Percentiles rank a stretch among this genome's conserved stretches.
These are phyloP conservation scores for Lagenidium giganteum DNA, from an alignment of 352 stramenopile genomes.

Conservation along the genomic window DNA sequence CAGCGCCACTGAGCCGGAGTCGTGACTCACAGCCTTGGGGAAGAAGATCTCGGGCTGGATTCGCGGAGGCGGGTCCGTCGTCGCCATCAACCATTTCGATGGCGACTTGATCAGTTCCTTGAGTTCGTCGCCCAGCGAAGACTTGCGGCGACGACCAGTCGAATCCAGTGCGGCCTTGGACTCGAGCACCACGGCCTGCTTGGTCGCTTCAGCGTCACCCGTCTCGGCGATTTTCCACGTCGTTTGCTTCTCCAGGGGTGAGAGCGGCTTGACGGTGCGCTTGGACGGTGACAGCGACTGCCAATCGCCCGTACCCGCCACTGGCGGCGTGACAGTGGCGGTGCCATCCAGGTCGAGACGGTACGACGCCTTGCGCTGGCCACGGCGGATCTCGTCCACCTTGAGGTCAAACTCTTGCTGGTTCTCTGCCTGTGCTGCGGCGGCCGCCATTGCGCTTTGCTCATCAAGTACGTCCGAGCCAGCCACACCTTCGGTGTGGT, in stretches of 20 bases:
- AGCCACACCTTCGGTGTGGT: conserved; percentile 56
- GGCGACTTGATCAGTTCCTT: conserved; percentile 54
- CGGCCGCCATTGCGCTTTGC: conserved; percentile 27
- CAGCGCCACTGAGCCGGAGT: no score
- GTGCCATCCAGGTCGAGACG: conserved; percentile 29
- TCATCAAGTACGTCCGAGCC: conserved; percentile 34
- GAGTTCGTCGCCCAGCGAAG: conserved; percentile 57
- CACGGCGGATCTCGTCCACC: conserved; percentile 55
- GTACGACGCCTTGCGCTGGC: conserved; percentile 42
- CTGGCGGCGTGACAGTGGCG: conserved; percentile 14
- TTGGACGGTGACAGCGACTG: conserved; percentile 53
- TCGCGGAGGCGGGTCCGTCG: conserved; percentile 9
- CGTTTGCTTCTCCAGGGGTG: conserved; percentile 47
- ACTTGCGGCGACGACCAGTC: conserved; percentile 30
- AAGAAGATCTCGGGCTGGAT: conserved; percentile 58
- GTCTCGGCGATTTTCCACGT: conserved; percentile 42
- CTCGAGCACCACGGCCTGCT: conserved; percentile 34
- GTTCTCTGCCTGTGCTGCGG: conserved; percentile 18
- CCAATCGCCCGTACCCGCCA: conserved; percentile 26
- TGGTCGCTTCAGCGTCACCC: conserved; percentile 6
- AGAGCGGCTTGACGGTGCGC: conserved; percentile 35
- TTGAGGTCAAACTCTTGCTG: conserved; percentile 43
- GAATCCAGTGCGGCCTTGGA: conserved; percentile 13
- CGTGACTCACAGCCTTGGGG: conserved; percentile 33
- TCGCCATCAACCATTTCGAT: conserved; percentile 52